These are phyloP conservation scores for Samsoniella hepiali DNA, from an alignment of 2,329 filamentous ascomycete genomes.

Conservation along the genomic window DNA sequence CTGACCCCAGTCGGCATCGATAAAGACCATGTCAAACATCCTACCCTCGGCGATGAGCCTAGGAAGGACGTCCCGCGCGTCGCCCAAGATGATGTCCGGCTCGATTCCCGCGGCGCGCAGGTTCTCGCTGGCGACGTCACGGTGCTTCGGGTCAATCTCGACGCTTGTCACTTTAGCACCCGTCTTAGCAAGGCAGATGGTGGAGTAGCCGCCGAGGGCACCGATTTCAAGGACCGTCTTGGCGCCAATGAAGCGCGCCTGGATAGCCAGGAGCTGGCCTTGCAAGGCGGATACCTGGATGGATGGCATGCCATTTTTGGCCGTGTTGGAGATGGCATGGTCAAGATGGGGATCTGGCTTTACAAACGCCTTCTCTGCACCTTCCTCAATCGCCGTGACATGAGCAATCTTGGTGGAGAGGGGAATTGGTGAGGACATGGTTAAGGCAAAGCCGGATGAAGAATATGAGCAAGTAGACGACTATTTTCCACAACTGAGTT, in stretches of 20 bases:
- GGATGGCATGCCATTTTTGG: slow-evolving; percentile 32
- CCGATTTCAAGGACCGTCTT: slow-evolving; percentile 50
- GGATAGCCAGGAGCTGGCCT: slow-evolving; percentile 39
- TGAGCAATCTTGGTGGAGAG: slow-evolving; percentile 19
- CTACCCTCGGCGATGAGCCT: slow-evolving; percentile 39
- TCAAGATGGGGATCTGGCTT: slow-evolving; percentile 25
- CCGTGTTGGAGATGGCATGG: slow-evolving; percentile 30
- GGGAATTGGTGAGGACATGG: slow-evolving; percentile 2
- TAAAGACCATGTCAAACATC: slow-evolving; percentile 49
- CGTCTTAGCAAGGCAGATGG: slow-evolving; percentile 48
- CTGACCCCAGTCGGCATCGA: slow-evolving; percentile 50
- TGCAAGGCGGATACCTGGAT: slow-evolving; percentile 36
- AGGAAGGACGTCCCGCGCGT: slow-evolving; percentile 39
- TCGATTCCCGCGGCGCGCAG: slow-evolving; percentile 35
- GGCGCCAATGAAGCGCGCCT: slow-evolving; percentile 34
- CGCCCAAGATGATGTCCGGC: slow-evolving; percentile 44
- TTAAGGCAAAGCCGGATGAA: not conserved
- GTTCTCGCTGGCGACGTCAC: slow-evolving; percentile 46
- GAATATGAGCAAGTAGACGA: not conserved
- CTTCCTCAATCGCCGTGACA: slow-evolving; percentile 6
- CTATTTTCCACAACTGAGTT: not conserved
- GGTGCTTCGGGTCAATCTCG: slow-evolving; percentile 45
- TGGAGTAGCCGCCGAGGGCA: slow-evolving; percentile 53
- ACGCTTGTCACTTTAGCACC: slow-evolving; percentile 46
- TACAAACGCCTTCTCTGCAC: not conserved